Percentiles rank a stretch among this genome's conserved stretches.
phyloP scores from a whole-genome alignment of 441 rosid genomes.

The Aquilaria agallochum region DNA sequence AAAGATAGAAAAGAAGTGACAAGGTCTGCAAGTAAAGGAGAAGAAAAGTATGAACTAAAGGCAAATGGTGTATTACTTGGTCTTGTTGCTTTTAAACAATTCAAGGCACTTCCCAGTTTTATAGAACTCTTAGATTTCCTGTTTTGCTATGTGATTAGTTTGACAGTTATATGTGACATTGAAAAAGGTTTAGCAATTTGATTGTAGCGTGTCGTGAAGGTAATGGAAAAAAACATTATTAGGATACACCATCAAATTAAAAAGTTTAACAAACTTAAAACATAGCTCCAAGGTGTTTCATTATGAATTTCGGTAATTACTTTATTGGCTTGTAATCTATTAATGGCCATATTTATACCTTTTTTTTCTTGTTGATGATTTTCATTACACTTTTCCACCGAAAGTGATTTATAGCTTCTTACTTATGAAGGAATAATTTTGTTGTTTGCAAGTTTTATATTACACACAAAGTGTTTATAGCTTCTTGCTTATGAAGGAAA shows the following conservation, averaged over 20 bases:
- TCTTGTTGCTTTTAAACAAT: no score
- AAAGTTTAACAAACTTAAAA: slow-evolving; percentile 82
- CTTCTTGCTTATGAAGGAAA: no score
- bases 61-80: slow-evolving; percentile 57
- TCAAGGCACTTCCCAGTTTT: no score
- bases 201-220: slow-evolving; percentile 85
- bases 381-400: no score
- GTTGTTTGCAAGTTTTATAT: background rate
- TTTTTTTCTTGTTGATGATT: no score
- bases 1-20: slow-evolving; percentile 89
- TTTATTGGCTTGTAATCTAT: background rate
- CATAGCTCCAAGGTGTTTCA: slow-evolving; percentile 96
- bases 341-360: no score
- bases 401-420: no score
- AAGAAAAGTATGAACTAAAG: slow-evolving; percentile 93
- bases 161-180: no score
- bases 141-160: no score
- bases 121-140: no score
- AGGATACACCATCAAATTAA: slow-evolving; percentile 88
- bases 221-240: slow-evolving; percentile 95
- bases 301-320: slow-evolving; percentile 76
- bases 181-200: slow-evolving; percentile 2
- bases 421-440: no score
- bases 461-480: no score
- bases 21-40: slow-evolving; percentile 77